These are phyloP conservation scores for Litchi chinensis DNA, from an alignment of 345 rosid species.

Conservation along the genomic window DNA sequence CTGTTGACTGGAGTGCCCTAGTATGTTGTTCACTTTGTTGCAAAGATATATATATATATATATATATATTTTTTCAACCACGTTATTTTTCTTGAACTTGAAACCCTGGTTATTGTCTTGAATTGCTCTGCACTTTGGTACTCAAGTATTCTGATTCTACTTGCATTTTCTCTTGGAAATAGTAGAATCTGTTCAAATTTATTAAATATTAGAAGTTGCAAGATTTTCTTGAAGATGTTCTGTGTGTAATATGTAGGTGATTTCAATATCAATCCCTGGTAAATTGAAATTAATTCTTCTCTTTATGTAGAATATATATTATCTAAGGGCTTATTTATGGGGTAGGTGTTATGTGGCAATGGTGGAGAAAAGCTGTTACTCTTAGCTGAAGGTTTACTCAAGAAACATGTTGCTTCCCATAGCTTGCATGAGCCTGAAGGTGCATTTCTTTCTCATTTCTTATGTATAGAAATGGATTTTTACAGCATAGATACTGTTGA, in stretches of 20 bases:
- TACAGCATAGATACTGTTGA: constrained; percentile 1
- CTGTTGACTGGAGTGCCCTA: too few relatives aligned
- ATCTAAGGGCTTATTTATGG: constrained; percentile 23
- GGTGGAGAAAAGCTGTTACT: constrained; percentile 82
- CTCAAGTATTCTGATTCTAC: neutral
- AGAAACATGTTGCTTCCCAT: constrained; percentile 87
- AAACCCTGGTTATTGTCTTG: neutral
- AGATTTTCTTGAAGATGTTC: neutral
- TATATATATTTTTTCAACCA: too few relatives aligned
- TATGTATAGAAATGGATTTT: neutral
- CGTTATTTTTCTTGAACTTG: neutral
- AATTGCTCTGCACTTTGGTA: neutral
- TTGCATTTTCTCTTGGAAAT: neutral
- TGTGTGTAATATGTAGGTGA: neutral
- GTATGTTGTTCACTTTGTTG: too few relatives aligned
- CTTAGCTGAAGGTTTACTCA: constrained; percentile 90
- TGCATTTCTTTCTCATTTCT: constrained; percentile 14
- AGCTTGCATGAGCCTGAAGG: constrained; percentile 99
- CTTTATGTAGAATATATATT: constrained; percentile 6
- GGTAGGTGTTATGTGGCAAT: constrained; percentile 82
- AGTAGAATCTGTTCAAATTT: neutral
- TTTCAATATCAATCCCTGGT: neutral
- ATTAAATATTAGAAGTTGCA: neutral
- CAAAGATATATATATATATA: too few relatives aligned
- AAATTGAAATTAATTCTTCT: neutral